Evolutionary conservation across 192 early-diverging fungal species (phyloP).

Genomic region (Coemansia sp.): DNA sequence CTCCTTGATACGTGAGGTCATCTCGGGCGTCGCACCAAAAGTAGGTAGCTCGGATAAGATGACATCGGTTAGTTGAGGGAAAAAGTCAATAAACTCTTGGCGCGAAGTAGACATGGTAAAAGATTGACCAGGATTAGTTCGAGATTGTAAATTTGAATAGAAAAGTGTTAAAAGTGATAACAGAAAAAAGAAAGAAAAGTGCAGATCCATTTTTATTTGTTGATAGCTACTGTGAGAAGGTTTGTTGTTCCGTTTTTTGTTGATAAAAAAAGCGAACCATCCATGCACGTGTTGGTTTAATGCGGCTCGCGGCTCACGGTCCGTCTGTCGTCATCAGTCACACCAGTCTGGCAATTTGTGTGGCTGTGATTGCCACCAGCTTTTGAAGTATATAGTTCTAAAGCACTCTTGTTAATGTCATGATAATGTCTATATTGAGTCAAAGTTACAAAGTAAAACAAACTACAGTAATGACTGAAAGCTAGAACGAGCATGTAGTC

Average conservation of each 20-base stretch:
- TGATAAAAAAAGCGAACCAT: background rate
- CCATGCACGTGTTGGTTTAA: background rate
- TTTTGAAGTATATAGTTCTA: too few species aligned
- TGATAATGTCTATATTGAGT: background rate
- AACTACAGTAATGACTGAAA: background rate
- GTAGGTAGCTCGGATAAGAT: conserved; percentile 68
- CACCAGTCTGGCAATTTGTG: too few species aligned
- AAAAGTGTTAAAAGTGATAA: background rate
- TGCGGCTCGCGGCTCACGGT: background rate
- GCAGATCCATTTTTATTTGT: background rate
- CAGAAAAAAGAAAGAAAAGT: background rate
- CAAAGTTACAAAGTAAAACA: background rate
- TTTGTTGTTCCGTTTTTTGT: background rate
- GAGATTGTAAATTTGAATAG: conserved; percentile 3
- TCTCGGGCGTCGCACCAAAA: conserved; percentile 69
- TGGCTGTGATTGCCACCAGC: too few species aligned
- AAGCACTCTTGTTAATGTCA: background rate
- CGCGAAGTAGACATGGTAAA: conserved; percentile 34
- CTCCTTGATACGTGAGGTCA: conserved; percentile 63
- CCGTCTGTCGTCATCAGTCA: background rate
- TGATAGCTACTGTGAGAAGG: background rate
- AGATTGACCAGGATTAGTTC: background rate
- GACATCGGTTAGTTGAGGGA: conserved; percentile 71
- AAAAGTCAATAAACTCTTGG: conserved; percentile 72
- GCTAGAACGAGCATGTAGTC: background rate